Base-by-base conservation (phyloP, 2,329 filamentous ascomycete species). In the Ophiostoma quercus region DNA sequence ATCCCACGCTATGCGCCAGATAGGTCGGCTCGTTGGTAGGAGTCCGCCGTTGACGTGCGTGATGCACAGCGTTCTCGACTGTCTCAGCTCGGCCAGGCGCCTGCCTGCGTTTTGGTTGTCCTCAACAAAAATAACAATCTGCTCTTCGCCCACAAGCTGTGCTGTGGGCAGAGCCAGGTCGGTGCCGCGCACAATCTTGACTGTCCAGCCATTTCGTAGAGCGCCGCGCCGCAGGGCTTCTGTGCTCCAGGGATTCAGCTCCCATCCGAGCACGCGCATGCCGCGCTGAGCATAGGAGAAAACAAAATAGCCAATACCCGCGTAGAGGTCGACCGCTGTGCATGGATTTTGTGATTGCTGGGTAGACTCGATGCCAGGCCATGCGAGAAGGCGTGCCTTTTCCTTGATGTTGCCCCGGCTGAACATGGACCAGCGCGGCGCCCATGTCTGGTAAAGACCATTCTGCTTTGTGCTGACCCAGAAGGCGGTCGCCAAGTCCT, bases 351-450 rank as follows among this genome's bases (percentile, higher is more conserved):
- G 5, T 14, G 14, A 47, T 19, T 16, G 5, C 34, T 34, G 34
- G 6, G 25, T 29, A 29, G 43, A 47, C 43, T n/a, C 43, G 1
- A n/a, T 16, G 1, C 29, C 47, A 71, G 80, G 80, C 74, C 88
- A 88, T 0, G 76, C 77, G 4, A 96, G 79, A 1, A 97, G 79
- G 14, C 94, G 83, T 0, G 90, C 88, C 77, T 97, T 98, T 79
- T 98, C 94, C 67, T 88, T 90, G 71, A 97, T 83, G 78, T 97
- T 98, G 3, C 94, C 94, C 1, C 93, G 86, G 72, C 90, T 93
- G 78, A 98, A 98, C 94, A 97, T 97, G 34, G 93, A 96, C 83
- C 92, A 94, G 0, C 89, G 80, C 16, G 94, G 94, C 0, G 93
- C 91, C 94, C 94, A 98, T 1, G 85, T 89, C 80, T 98, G 94